A percentile compares a stretch with the other conserved stretches of the same genome.
phyloP scores from a whole-genome alignment of 2,329 filamentous ascomycete genomes.

The Epichloe amarillans region DNA sequence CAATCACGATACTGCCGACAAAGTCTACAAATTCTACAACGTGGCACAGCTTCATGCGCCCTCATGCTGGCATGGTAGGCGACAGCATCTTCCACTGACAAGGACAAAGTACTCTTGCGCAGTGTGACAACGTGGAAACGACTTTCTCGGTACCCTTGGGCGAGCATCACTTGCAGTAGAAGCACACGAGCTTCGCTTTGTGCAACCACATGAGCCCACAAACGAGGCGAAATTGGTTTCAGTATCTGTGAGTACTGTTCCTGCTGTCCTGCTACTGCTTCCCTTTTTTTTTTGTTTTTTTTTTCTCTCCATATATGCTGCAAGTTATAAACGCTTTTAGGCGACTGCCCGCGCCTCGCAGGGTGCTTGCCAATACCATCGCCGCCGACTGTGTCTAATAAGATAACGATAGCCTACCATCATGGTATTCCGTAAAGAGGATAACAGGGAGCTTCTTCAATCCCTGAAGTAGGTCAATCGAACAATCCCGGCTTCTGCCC shows the following conservation, averaged over 20 bases:
- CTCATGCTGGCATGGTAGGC: not conserved
- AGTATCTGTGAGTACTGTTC: not conserved
- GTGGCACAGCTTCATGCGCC: not conserved
- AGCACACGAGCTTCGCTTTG: not conserved
- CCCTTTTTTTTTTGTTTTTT: not conserved
- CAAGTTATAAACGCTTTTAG: not conserved
- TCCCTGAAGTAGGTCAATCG: conserved; percentile 3
- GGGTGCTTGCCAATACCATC: not conserved
- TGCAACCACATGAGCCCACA: not conserved
- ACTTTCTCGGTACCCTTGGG: not conserved
- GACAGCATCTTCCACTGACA: not conserved
- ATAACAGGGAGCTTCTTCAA: conserved; percentile 2
- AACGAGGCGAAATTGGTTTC: not conserved
- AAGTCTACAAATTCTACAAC: not conserved
- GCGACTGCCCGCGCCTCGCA: not conserved
- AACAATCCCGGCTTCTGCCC: not conserved
- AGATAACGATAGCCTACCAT: not conserved
- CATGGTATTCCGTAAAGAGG: conserved; percentile 5
- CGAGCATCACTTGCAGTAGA: conserved; percentile 1
- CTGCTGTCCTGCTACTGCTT: not conserved
- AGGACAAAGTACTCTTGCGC: not conserved
- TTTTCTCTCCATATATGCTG: not conserved
- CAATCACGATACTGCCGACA: not conserved
- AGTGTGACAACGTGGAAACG: conserved; percentile 1
- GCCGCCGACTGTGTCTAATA: not conserved